Percentiles rank a stretch among this genome's conserved stretches.
phyloP scores from a whole-genome alignment of 495 filamentous ascomycete species.

The Copromyces sp. region DNA sequence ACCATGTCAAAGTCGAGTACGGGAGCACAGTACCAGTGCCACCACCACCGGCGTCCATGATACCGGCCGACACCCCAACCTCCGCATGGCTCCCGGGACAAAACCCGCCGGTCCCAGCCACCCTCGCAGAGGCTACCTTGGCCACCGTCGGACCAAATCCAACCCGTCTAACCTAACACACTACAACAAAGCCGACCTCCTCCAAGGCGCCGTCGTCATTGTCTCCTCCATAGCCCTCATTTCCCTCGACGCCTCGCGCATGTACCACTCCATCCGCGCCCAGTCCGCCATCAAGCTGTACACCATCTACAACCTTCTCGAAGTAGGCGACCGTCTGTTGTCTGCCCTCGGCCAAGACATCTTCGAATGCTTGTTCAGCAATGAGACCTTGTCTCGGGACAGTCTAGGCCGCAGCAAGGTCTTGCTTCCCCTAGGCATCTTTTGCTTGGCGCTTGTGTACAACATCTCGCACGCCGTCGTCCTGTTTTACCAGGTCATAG shows the following conservation, averaged over 20 bases:
- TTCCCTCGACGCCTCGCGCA: constrained; percentile 87
- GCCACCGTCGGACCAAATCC: constrained; percentile 71
- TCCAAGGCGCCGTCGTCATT: constrained; percentile 80
- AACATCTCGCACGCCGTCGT: constrained; percentile 77
- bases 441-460: constrained; percentile 76
- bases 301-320: constrained; percentile 94
- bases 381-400: constrained; percentile 80
- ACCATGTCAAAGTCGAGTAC: constrained; percentile 25
- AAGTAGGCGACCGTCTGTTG: constrained; percentile 77
- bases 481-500: constrained; percentile 94
- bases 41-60: neutral
- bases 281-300: constrained; percentile 97
- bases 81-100: neutral
- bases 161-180: constrained; percentile 72
- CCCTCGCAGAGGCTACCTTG: constrained; percentile 26
- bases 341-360: constrained; percentile 92
- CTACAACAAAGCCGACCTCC: constrained; percentile 88
- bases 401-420: constrained; percentile 85
- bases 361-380: constrained; percentile 87
- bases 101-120: constrained; percentile 6
- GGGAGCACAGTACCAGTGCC: constrained; percentile 15
- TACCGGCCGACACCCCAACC: neutral
- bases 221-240: constrained; percentile 76
- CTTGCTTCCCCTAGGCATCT: constrained; percentile 83
- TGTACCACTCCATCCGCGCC: constrained; percentile 96